Evolutionary conservation across 2,329 filamentous ascomycete genomes (phyloP).

Genomic region (Blumeria graminis): DNA sequence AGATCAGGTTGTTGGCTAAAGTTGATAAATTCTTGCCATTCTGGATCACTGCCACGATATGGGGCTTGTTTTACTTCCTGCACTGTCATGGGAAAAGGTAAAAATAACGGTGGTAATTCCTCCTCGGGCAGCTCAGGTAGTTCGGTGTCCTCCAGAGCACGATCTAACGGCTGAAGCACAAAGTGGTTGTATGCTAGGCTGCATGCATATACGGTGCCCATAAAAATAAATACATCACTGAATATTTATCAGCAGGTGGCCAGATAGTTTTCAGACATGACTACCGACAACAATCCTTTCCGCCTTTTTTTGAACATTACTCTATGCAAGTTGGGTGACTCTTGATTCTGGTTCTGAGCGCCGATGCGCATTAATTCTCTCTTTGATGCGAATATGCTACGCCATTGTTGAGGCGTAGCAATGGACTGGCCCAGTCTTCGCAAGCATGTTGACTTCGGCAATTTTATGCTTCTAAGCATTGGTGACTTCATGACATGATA

Average conservation of each 20-base stretch:
- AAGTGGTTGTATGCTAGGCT: conserved; percentile 21
- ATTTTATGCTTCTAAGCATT: background rate
- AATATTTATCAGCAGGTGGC: background rate
- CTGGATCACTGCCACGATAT: conserved; percentile 33
- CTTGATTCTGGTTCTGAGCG: conserved; percentile 6
- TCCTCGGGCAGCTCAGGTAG: conserved; percentile 18
- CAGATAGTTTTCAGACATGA: background rate
- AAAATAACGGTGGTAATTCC: conserved; percentile 26
- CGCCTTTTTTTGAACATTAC: conserved; percentile 9
- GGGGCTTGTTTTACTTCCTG: conserved; percentile 23
- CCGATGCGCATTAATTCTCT: conserved; percentile 10
- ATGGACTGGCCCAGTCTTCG: background rate
- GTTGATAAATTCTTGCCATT: conserved; percentile 35
- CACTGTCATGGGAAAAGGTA: conserved; percentile 37
- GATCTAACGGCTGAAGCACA: conserved; percentile 23
- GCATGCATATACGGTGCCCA: conserved; percentile 10
- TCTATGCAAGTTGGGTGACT: conserved; percentile 8
- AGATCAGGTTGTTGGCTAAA: conserved; percentile 28
- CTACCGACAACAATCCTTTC: conserved; percentile 6
- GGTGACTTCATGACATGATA: background rate
- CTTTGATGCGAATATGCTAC: conserved; percentile 4
- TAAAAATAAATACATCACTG: background rate
- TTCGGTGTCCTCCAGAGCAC: conserved; percentile 16
- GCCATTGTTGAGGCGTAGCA: background rate
- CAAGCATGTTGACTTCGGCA: background rate